These are phyloP conservation scores for Cyclotella kingstonii DNA, from an alignment of 108 stramenopile genomes.

Conservation along the genomic window DNA sequence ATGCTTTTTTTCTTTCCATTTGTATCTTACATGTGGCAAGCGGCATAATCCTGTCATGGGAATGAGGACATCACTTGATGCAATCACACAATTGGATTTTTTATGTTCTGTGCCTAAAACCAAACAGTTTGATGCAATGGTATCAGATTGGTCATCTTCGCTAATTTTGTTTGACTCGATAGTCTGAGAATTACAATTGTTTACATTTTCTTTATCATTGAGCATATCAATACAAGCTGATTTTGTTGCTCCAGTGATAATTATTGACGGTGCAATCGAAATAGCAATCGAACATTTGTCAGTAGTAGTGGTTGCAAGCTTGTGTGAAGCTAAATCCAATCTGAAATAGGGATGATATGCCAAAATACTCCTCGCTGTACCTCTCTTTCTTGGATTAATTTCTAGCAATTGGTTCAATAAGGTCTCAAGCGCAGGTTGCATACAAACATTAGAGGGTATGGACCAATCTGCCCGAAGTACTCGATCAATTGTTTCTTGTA, in stretches of 20 bases:
- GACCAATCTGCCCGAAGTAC: conserved; percentile 19
- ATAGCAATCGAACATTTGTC: too few relatives aligned
- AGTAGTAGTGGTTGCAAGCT: neutral
- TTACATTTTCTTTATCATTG: neutral
- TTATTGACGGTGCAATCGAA: too few relatives aligned
- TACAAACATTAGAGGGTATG: conserved; percentile 8
- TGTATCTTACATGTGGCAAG: conserved; percentile 18
- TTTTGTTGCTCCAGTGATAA: too few relatives aligned
- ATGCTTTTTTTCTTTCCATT: conserved; percentile 7
- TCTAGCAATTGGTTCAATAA: conserved; percentile 17
- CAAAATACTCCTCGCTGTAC: conserved; percentile 20
- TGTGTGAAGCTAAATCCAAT: neutral
- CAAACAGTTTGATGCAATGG: too few relatives aligned
- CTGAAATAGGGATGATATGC: conserved; percentile 21
- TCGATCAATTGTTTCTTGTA: conserved; percentile 15
- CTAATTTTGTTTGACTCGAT: too few relatives aligned
- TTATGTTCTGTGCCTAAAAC: too few relatives aligned
- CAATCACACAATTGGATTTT: too few relatives aligned
- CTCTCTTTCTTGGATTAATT: conserved; percentile 15
- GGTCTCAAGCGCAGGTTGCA: neutral
- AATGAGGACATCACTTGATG: neutral
- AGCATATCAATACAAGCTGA: too few relatives aligned
- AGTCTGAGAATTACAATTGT: neutral
- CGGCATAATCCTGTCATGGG: conserved; percentile 14
- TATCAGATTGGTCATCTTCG: too few relatives aligned